Evolutionary conservation across 495 filamentous ascomycete genomes (phyloP).

Genomic region (Chaetomium cochliodes): DNA sequence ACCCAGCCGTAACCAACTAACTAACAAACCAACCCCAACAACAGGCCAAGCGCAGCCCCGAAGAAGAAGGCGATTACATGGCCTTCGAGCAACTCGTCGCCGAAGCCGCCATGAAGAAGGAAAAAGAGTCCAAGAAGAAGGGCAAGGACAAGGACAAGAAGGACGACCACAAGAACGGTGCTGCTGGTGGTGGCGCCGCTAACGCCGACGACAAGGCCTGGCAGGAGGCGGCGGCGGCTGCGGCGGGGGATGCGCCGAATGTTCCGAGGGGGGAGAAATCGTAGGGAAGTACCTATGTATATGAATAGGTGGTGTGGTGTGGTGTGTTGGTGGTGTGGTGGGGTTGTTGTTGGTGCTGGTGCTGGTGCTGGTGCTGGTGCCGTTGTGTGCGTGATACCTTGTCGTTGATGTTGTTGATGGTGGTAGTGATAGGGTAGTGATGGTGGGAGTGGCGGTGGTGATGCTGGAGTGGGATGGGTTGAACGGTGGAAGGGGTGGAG

Average conservation of each 20-base stretch:
- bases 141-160: slow-evolving; percentile 67
- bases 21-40: background rate
- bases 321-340: background rate
- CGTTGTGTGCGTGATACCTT: no score
- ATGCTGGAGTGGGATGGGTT: background rate
- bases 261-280: slow-evolving; percentile 36
- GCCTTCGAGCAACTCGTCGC: slow-evolving; percentile 98
- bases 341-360: background rate
- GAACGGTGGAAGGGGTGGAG: background rate
- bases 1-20: slow-evolving; percentile 21
- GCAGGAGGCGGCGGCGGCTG: slow-evolving; percentile 33
- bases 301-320: no score
- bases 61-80: slow-evolving; percentile 98
- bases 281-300: no score
- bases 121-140: slow-evolving; percentile 72
- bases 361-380: background rate
- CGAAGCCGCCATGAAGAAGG: slow-evolving; percentile 92
- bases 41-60: slow-evolving; percentile 84
- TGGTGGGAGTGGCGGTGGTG: background rate
- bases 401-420: no score
- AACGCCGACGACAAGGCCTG: slow-evolving; percentile 24
- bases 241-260: slow-evolving; percentile 46
- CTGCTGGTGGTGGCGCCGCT: no score
- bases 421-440: no score
- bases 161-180: slow-evolving; percentile 48